These are phyloP conservation scores for Lasiodiplodia citricola DNA, from an alignment of 2,329 filamentous ascomycete genomes.

Conservation along the genomic window DNA sequence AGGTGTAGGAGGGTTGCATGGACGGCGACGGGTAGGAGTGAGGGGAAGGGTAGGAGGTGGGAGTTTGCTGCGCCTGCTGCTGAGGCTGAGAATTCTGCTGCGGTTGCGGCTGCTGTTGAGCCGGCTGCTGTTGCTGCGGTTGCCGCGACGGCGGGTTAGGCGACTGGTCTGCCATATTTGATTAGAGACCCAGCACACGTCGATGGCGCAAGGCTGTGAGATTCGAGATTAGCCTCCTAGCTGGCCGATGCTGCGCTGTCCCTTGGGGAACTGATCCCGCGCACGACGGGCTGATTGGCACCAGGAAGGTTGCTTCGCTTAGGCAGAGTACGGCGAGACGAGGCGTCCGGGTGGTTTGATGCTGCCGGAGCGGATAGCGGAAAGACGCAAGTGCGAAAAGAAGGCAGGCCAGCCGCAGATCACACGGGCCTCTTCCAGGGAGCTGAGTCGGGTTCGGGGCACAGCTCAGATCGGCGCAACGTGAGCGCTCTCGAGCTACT, in stretches of 20 bases:
- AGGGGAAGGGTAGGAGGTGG: conserved; percentile 51
- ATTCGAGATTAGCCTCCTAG: conserved; percentile 27
- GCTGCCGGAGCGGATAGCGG: conserved; percentile 25
- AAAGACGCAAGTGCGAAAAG: conserved; percentile 23
- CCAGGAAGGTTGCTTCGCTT: conserved; percentile 24
- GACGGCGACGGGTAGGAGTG: conserved; percentile 58
- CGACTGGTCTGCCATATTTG: conserved; percentile 28
- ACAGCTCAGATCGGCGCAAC: conserved; percentile 25
- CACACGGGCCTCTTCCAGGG: conserved; percentile 24
- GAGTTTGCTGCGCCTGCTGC: conserved; percentile 32
- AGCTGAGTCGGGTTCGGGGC: conserved; percentile 23
- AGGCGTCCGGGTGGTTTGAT: conserved; percentile 24
- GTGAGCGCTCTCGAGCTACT: conserved; percentile 23
- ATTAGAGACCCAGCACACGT: conserved; percentile 26
- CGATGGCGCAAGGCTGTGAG: conserved; percentile 27
- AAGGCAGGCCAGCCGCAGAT: conserved; percentile 23
- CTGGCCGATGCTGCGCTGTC: conserved; percentile 22
- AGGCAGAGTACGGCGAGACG: conserved; percentile 23
- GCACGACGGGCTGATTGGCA: conserved; percentile 26
- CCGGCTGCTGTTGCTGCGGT: conserved; percentile 22
- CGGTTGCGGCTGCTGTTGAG: conserved; percentile 26
- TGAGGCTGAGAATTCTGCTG: conserved; percentile 24
- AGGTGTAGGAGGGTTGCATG: conserved; percentile 55
- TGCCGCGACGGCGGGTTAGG: conserved; percentile 24
- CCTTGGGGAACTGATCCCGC: conserved; percentile 24